A percentile compares a stretch with the other conserved stretches of the same genome.
Evolutionary conservation across 495 filamentous ascomycete genomes (phyloP).

Genomic region (Poronia punctata): DNA sequence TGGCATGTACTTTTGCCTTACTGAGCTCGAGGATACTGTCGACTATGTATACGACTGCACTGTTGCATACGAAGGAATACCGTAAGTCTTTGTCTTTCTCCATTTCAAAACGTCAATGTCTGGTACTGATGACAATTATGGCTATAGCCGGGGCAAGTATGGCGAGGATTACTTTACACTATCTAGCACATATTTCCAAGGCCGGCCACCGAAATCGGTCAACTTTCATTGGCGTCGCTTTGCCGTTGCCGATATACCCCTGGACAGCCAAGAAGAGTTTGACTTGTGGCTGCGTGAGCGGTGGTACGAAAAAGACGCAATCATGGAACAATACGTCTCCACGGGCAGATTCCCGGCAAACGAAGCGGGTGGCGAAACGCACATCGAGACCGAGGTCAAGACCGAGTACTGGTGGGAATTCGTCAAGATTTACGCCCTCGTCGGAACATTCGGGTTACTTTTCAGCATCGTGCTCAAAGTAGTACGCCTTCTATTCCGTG

Average conservation of each 20-base stretch:
- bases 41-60: conserved; percentile 84
- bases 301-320: conserved; percentile 74
- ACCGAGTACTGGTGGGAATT: conserved; percentile 43
- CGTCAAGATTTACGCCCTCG: conserved; percentile 40
- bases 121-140: conserved; percentile 12
- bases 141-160: conserved; percentile 54
- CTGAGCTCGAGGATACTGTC: conserved; percentile 61
- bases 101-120: not conserved
- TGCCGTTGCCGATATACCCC: conserved; percentile 55
- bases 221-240: conserved; percentile 84
- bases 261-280: conserved; percentile 55
- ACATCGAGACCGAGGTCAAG: conserved; percentile 43
- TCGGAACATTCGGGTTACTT: conserved; percentile 30
- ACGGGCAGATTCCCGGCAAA: conserved; percentile 62
- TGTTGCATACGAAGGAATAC: conserved; percentile 74
- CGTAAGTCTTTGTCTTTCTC: conserved; percentile 40
- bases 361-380: conserved; percentile 25
- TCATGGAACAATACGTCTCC: conserved; percentile 62
- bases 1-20: conserved; percentile 67
- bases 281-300: conserved; percentile 66
- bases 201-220: conserved; percentile 71
- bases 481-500: conserved; percentile 5
- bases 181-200: conserved; percentile 64
- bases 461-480: conserved; percentile 24
- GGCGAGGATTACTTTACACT: conserved; percentile 74